Base-by-base conservation (phyloP, 441 rosid genomes). In the Capsella rubella region DNA sequence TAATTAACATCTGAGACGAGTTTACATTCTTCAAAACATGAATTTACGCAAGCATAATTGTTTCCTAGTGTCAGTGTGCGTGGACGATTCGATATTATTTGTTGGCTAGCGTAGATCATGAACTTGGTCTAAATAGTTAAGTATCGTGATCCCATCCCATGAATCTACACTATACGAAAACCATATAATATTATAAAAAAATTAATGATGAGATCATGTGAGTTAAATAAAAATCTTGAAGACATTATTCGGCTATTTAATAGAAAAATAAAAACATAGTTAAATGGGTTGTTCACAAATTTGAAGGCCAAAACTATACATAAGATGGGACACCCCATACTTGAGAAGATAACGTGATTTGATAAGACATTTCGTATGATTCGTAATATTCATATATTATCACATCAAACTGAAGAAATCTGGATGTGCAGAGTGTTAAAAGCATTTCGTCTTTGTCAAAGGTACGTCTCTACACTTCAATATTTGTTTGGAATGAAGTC, bases 271-370 rank as follows among this genome's bases (percentile, higher is more conserved):
- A 46, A 31, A 51, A 42, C 76, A 54, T 64, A 25, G 40, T 64
- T 64, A 29, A 9, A 35, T 65, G 35, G 21, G 14, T 34, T 49
- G 27, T 58, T 35, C 29, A 58, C 49, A 35, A 52, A 5, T 51
- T 18, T 18, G 68, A 47, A 55, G 42, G 29, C 16, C 42, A 27
- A 47, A 32, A 6, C 42, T 51, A 61, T 16, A 61, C 14, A 59
- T 11, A 14, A 63, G 3, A 64, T 72, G 69, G 74, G 74, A 61
- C 25, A 21, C 45, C 52, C 59, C 70, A 61, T 69, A 61, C 74
- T 61, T 45, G 21, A 51, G 74, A 74, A 14, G 67, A 65, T 66
- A 66, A 39, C 12, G 8, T 66, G 71, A 16, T 73, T 50, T 51
- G 52, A 51, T 67, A 57, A 49, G 61, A 66, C 67, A 50, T 39